Evolutionary conservation across 1,284 basidiomycete genomes (phyloP).

Genomic region (Lentinus polychrous): DNA sequence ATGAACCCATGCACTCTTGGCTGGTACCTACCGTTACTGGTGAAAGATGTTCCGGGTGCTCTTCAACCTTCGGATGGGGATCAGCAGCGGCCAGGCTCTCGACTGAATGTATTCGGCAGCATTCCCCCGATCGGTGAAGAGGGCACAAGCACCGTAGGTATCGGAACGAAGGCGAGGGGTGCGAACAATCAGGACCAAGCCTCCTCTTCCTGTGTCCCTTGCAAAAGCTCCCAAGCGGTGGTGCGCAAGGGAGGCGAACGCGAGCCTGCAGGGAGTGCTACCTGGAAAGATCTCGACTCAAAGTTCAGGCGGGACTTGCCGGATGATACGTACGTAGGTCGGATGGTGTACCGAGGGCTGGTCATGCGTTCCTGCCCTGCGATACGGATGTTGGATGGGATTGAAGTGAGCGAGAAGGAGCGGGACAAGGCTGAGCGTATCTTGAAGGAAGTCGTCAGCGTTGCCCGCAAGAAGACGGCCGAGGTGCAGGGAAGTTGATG

Average conservation of each 20-base stretch:
- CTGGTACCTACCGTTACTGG: constrained; percentile 85
- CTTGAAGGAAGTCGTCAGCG: constrained; percentile 50
- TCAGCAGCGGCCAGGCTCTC: constrained; percentile 6
- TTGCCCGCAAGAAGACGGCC: constrained; percentile 1
- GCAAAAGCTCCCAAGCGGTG: not conserved
- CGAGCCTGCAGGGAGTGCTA: constrained; percentile 17
- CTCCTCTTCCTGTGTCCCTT: not conserved
- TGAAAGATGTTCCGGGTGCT: constrained; percentile 61
- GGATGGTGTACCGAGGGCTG: constrained; percentile 82
- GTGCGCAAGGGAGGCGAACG: not conserved
- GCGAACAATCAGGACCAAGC: not conserved
- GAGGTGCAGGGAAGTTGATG: not conserved
- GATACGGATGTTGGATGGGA: constrained; percentile 75
- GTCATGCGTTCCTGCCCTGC: constrained; percentile 69
- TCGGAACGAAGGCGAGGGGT: constrained; percentile 1
- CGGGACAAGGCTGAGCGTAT: constrained; percentile 70
- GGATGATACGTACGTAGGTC: constrained; percentile 77
- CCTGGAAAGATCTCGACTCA: constrained; percentile 72
- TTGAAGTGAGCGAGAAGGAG: constrained; percentile 75
- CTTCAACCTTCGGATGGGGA: constrained; percentile 51
- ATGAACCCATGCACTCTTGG: constrained; percentile 96
- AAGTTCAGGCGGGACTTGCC: constrained; percentile 86
- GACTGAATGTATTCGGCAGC: not conserved
- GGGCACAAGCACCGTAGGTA: not conserved
- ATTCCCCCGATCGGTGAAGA: not conserved